Percentiles rank a stretch among this genome's conserved stretches.
Conservation (phyloP, 176 grass and related monocot species). For the Eleusine indica region DNA sequence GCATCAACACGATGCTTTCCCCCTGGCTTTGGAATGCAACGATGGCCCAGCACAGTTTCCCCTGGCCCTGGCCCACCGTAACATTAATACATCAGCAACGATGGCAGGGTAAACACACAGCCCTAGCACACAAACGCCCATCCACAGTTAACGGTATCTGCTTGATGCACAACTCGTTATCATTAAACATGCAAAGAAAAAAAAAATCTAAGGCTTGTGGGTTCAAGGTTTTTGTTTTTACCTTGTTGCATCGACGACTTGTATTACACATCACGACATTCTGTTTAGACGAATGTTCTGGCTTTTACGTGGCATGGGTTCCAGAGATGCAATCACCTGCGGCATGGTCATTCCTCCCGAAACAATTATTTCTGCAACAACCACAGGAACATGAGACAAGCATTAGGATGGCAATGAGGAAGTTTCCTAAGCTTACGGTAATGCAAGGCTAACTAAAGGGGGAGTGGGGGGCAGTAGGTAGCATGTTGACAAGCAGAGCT, state of each 20-base stretch:
- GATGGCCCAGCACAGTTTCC: neutral
- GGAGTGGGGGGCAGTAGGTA: neutral
- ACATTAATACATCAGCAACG: conserved; percentile 15
- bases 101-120: conserved; percentile 19
- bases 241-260: neutral
- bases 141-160: neutral
- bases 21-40: conserved; percentile 4
- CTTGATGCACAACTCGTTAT: conserved; percentile 2
- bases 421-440: neutral
- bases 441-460: neutral
- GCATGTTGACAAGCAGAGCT: neutral
- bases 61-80: neutral
- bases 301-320: conserved; percentile 68
- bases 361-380: conserved; percentile 90
- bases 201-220: neutral
- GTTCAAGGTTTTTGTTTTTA: conserved; percentile 16
- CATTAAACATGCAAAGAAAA: neutral
- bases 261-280: conserved; percentile 52
- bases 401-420: neutral
- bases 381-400: conserved; percentile 19
- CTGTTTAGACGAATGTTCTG: conserved; percentile 81
- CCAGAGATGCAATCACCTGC: conserved; percentile 79
- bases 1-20: conserved; percentile 28
- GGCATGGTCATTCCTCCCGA: conserved; percentile 99
- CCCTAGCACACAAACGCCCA: conserved; percentile 4